phyloP scores from a whole-genome alignment of 345 rosid genomes.

The Iberis pinnata region DNA sequence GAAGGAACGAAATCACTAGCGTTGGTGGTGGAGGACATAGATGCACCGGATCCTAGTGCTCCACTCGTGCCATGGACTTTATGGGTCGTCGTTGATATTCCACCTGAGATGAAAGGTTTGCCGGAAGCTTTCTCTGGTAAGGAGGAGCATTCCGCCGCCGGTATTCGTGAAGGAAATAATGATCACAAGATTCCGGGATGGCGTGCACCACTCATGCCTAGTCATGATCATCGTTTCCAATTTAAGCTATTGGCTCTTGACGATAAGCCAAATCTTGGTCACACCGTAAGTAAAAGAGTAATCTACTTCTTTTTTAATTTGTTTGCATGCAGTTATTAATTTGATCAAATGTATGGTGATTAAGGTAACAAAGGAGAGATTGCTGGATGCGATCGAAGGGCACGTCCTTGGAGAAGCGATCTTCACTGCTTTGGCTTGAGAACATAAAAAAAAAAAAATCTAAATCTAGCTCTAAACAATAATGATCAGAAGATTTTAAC shows the following conservation, averaged over 20 bases:
- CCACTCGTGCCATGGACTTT: conserved; percentile 66
- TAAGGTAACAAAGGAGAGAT: conserved; percentile 71
- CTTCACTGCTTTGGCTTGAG: conserved; percentile 40
- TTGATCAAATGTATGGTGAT: not conserved
- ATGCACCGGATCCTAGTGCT: conserved; percentile 59
- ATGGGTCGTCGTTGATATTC: conserved; percentile 73
- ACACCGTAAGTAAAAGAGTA: conserved; percentile 30
- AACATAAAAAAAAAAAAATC: not conserved
- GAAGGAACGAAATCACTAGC: conserved; percentile 58
- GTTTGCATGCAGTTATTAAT: too few relatives aligned
- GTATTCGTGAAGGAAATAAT: conserved; percentile 62
- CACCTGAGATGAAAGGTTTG: conserved; percentile 51
- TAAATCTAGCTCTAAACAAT: too few relatives aligned
- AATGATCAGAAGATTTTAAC: too few relatives aligned
- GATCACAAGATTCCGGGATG: conserved; percentile 72
- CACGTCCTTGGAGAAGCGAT: conserved; percentile 63
- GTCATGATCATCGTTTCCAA: conserved; percentile 54
- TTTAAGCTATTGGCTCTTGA: conserved; percentile 74
- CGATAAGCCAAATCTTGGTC: conserved; percentile 43
- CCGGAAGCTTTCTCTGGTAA: conserved; percentile 70
- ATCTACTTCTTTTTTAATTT: too few relatives aligned
- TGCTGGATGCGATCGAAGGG: conserved; percentile 58
- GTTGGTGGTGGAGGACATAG: conserved; percentile 74
- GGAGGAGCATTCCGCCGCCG: conserved; percentile 39
- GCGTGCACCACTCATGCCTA: conserved; percentile 57